Evolutionary conservation across 371 early-diverging fungal species (phyloP).

Genomic region (Zychaea mexicana): DNA sequence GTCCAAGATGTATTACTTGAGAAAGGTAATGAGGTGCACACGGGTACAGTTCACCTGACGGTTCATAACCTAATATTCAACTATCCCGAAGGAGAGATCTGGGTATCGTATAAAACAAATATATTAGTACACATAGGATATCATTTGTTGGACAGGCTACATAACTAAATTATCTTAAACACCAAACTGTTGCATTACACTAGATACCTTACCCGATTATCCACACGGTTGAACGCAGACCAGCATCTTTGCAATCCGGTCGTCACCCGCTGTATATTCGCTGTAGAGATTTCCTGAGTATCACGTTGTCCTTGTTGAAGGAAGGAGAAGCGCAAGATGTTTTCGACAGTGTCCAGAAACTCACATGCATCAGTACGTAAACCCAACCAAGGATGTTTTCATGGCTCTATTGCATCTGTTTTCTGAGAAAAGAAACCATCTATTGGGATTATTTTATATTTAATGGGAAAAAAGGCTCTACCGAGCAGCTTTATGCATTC

Average conservation of each 20-base stretch:
- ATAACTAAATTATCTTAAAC: no score
- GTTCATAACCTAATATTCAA: slow-evolving; percentile 81
- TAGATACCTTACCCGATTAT: slow-evolving; percentile 88
- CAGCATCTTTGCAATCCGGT: slow-evolving; percentile 43
- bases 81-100: slow-evolving; percentile 64
- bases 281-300: slow-evolving; percentile 81
- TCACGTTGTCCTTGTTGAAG: slow-evolving; percentile 68
- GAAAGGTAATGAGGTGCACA: slow-evolving; percentile 52
- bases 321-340: slow-evolving; percentile 79
- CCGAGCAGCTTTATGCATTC: slow-evolving; percentile 85
- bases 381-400: not conserved
- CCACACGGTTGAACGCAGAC: slow-evolving; percentile 77
- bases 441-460: not conserved
- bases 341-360: slow-evolving; percentile 75
- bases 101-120: slow-evolving; percentile 48
- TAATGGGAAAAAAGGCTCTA: slow-evolving; percentile 52
- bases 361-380: slow-evolving; percentile 63
- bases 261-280: slow-evolving; percentile 66
- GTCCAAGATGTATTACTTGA: slow-evolving; percentile 67
- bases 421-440: not conserved
- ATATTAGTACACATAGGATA: not conserved
- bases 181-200: not conserved
- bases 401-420: not conserved
- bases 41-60: slow-evolving; percentile 78
- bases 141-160: no score